These are phyloP conservation scores for Nemania abortiva DNA, from an alignment of 2,329 filamentous ascomycete species.

Conservation along the genomic window DNA sequence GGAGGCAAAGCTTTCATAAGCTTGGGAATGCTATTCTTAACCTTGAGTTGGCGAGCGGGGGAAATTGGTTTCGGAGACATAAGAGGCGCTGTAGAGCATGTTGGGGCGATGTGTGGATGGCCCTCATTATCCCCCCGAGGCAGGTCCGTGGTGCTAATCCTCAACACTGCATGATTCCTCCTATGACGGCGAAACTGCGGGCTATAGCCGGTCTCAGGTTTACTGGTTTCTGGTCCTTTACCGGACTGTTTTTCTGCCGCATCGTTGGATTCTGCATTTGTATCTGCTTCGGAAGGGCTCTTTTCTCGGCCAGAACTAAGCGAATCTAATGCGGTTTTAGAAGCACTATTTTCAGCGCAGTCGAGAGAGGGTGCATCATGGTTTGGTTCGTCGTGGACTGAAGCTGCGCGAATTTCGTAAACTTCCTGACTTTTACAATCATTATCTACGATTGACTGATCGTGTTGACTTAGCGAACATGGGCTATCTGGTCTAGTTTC, in stretches of 20 bases:
- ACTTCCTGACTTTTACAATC: not conserved
- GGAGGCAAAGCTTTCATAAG: constrained; percentile 66
- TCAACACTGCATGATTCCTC: constrained; percentile 46
- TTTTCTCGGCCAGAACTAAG: not conserved
- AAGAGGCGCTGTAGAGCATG: constrained; percentile 52
- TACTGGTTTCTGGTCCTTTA: constrained; percentile 10
- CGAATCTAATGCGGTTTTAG: constrained; percentile 2
- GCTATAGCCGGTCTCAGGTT: constrained; percentile 12
- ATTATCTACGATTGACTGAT: not conserved
- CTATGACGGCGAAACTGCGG: constrained; percentile 45
- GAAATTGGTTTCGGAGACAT: constrained; percentile 64
- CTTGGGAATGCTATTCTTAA: constrained; percentile 63
- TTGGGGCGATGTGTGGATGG: constrained; percentile 47
- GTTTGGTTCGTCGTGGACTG: not conserved
- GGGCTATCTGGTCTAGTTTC: constrained; percentile 13
- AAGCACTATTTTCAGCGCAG: not conserved
- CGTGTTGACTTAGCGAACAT: constrained; percentile 2
- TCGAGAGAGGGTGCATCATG: not conserved
- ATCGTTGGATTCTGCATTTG: constrained; percentile 2
- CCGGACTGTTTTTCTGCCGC: constrained; percentile 7
- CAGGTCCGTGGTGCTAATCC: constrained; percentile 46
- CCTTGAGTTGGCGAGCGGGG: constrained; percentile 57
- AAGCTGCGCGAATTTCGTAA: not conserved
- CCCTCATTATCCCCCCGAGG: constrained; percentile 45
- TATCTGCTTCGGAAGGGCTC: not conserved